These are phyloP conservation scores for Acephala macrosclerotiorum DNA, from an alignment of 2,329 filamentous ascomycete species.

Conservation along the genomic window DNA sequence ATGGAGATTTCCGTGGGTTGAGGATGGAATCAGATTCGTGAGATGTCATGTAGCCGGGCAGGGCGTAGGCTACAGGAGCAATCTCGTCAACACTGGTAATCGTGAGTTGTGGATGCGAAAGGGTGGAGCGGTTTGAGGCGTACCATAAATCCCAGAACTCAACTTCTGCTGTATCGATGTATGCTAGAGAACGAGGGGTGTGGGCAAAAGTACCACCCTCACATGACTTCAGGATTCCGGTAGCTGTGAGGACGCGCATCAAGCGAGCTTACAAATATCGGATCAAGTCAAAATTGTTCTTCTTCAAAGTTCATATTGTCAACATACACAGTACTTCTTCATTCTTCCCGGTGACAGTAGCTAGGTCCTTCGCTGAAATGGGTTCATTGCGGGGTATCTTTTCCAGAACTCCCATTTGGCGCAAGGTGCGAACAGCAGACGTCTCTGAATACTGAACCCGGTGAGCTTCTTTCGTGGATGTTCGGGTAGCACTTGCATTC, in stretches of 20 bases:
- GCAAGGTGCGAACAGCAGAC: slow-evolving; percentile 36
- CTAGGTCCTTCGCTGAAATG: slow-evolving; percentile 38
- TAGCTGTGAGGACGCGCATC: slow-evolving; percentile 43
- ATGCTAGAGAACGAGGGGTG: slow-evolving; percentile 41
- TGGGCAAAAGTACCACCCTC: slow-evolving; percentile 42
- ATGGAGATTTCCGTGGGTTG: slow-evolving; percentile 20
- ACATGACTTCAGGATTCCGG: slow-evolving; percentile 40
- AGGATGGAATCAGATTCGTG: slow-evolving; percentile 21
- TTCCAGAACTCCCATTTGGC: slow-evolving; percentile 37
- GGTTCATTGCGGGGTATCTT: slow-evolving; percentile 40
- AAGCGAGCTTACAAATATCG: slow-evolving; percentile 33
- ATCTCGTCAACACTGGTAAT: slow-evolving; percentile 35
- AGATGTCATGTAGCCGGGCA: slow-evolving; percentile 38
- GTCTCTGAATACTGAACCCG: slow-evolving; percentile 29
- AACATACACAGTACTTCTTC: slow-evolving; percentile 39
- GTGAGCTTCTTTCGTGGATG: background rate
- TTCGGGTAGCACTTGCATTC: slow-evolving; percentile 33
- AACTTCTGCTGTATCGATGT: slow-evolving; percentile 38
- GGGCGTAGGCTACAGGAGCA: slow-evolving; percentile 31
- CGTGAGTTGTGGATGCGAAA: background rate
- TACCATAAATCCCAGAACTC: slow-evolving; percentile 41
- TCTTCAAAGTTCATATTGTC: background rate
- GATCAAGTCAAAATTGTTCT: background rate
- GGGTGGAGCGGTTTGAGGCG: background rate
- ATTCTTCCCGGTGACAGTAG: slow-evolving; percentile 30